Base-by-base conservation (phyloP, 257 asterid genomes). In the Cynanchum wilfordii region DNA sequence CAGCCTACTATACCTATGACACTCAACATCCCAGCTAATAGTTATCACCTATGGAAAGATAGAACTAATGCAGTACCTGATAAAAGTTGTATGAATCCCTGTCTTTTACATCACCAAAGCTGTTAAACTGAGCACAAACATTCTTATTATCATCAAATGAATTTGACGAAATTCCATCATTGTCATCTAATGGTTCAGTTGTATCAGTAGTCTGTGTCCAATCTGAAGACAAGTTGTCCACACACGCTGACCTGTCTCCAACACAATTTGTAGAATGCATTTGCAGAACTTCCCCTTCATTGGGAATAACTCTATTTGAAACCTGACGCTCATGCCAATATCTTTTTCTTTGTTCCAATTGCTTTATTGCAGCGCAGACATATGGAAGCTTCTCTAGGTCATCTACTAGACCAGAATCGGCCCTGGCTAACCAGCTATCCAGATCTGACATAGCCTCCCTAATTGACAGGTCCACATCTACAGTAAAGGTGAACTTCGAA, bases 401-500 rank as follows among this genome's bases (percentile, higher is more conserved):
- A 85, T 94, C 99, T 75, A 87, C 97, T 49, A 89, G 84, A 73
- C 99, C 97, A 2, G 99, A 91, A 58, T 94, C 89, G 36, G 93
- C 95, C 84, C 87, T 87, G 69, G 97, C 99, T 78, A 94, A 84
- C 99, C 99, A 94, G 79, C 90, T 80, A 82, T 94, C 97, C 15
- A 94, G 87, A 83, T 89, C 89, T 22, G 93, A 79, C 87, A 91
- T 83, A 44, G 99, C 95, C 77, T 88, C 89, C 79, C 96, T 84
- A 65, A 94, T 89, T 71, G 97, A 88, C 50, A 89, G 79, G 77
- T 87, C 91, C 68, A 91, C 95, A 82, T 94, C 97, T n/a, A 96
- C 85, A 65, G 97, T 91, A 80, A 89, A 82, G 27, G 88, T 88
- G 83, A 94, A 89, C 83, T 91, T 94, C 6, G 97, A 85, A 80